Percentiles rank a stretch among this genome's conserved stretches.
Conservation (phyloP, 202 grass and related monocot genomes). For the Saccharum hybrid region DNA sequence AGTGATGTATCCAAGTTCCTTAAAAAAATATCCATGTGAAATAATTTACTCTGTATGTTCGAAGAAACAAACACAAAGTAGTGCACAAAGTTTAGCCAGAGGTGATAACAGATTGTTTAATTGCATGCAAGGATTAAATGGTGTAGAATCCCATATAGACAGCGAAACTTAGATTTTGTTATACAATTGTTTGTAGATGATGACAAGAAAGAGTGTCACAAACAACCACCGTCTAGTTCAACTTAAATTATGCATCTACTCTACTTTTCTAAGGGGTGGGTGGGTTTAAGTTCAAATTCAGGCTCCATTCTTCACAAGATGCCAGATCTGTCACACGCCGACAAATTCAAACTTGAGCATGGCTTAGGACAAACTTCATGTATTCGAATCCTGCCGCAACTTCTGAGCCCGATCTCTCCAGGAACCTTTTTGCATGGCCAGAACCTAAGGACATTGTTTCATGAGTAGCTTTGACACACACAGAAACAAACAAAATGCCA, state of each 20-base stretch:
- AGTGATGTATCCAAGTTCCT: too few relatives aligned
- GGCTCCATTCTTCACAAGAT: not conserved
- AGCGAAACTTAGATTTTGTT: not conserved
- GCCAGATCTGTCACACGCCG: not conserved
- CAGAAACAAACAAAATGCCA: conserved; percentile 30
- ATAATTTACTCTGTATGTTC: too few relatives aligned
- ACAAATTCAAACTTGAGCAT: not conserved
- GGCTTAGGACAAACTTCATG: not conserved
- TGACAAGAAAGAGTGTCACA: not conserved
- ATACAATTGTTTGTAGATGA: not conserved
- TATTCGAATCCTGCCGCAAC: conserved; percentile 41
- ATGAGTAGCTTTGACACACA: conserved; percentile 26
- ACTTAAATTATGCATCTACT: not conserved
- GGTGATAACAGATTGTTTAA: not conserved
- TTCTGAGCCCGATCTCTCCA: conserved; percentile 82
- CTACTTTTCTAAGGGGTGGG: not conserved
- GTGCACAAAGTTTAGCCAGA: not conserved
- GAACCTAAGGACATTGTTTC: conserved; percentile 48
- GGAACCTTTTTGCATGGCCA: conserved; percentile 80
- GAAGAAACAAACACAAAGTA: not conserved
- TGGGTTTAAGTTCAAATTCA: not conserved
- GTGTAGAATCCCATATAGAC: not conserved
- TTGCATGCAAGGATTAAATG: not conserved
- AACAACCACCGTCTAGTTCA: not conserved
- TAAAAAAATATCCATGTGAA: too few relatives aligned